These are phyloP conservation scores for Cercospora zeina DNA, from an alignment of 2,329 filamentous ascomycete genomes.

Conservation along the genomic window DNA sequence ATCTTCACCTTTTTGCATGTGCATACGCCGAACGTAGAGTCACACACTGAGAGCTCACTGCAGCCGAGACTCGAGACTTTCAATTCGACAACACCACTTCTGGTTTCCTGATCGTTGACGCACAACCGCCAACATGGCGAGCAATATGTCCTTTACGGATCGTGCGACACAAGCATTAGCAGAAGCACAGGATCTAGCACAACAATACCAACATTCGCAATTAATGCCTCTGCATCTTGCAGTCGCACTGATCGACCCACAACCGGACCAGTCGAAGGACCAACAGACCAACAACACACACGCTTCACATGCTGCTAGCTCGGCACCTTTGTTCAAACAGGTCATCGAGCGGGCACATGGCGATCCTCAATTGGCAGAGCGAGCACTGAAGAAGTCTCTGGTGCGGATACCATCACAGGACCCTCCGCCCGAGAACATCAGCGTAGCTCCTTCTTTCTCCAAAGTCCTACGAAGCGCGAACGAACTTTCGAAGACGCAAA, in stretches of 20 bases:
- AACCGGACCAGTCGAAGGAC: constrained; percentile 72
- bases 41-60: constrained; percentile 18
- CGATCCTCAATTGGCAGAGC: constrained; percentile 83
- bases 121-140: constrained; percentile 60
- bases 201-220: constrained; percentile 89
- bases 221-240: constrained; percentile 88
- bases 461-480: constrained; percentile 80
- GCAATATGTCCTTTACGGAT: constrained; percentile 90
- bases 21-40: background rate
- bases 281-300: constrained; percentile 67
- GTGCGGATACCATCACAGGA: constrained; percentile 93
- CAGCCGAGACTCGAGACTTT: constrained; percentile 15
- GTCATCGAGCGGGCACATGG: constrained; percentile 92
- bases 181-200: constrained; percentile 82
- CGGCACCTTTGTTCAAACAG: constrained; percentile 83
- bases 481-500: constrained; percentile 94
- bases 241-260: constrained; percentile 74
- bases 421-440: constrained; percentile 84
- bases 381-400: constrained; percentile 85
- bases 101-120: constrained; percentile 10
- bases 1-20: background rate
- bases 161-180: constrained; percentile 84
- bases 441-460: constrained; percentile 77
- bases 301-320: constrained; percentile 61
- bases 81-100: constrained; percentile 16